phyloP scores from a whole-genome alignment of 805 yeast species.

The Candida bentonensis region DNA sequence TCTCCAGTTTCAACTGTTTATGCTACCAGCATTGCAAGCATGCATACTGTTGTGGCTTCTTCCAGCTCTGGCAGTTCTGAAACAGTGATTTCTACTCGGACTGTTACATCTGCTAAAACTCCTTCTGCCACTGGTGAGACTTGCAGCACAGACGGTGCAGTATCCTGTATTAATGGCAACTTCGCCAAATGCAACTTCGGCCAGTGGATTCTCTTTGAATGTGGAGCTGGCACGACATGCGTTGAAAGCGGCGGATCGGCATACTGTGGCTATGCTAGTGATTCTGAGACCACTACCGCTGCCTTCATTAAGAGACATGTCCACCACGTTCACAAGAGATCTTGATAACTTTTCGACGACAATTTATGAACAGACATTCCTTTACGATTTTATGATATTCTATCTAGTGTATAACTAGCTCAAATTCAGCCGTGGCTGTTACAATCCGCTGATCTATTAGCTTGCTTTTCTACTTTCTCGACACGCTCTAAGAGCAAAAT shows the following conservation, averaged over 20 bases:
- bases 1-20: conserved; percentile 6
- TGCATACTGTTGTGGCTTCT: conserved; percentile 5
- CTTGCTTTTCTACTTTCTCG: too few relatives aligned
- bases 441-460: too few relatives aligned
- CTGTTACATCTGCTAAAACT: conserved; percentile 4
- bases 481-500: too few relatives aligned
- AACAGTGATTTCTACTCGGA: neutral
- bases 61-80: neutral
- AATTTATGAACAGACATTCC: too few relatives aligned
- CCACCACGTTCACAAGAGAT: conserved; percentile 2
- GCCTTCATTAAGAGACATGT: conserved; percentile 1
- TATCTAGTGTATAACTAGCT: too few relatives aligned
- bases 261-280: neutral
- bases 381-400: too few relatives aligned
- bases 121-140: conserved; percentile 6
- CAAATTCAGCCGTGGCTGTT: too few relatives aligned
- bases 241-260: conserved; percentile 23
- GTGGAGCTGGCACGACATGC: conserved; percentile 55
- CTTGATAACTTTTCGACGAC: too few relatives aligned
- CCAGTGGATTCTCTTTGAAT: conserved; percentile 39
- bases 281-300: neutral
- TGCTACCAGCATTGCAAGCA: conserved; percentile 9
- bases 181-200: conserved; percentile 46
- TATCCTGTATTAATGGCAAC: conserved; percentile 38
- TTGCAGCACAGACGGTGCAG: conserved; percentile 28